Evolutionary conservation across 768 basidiomycete genomes (phyloP).

Genomic region (Tylopilus sp.): DNA sequence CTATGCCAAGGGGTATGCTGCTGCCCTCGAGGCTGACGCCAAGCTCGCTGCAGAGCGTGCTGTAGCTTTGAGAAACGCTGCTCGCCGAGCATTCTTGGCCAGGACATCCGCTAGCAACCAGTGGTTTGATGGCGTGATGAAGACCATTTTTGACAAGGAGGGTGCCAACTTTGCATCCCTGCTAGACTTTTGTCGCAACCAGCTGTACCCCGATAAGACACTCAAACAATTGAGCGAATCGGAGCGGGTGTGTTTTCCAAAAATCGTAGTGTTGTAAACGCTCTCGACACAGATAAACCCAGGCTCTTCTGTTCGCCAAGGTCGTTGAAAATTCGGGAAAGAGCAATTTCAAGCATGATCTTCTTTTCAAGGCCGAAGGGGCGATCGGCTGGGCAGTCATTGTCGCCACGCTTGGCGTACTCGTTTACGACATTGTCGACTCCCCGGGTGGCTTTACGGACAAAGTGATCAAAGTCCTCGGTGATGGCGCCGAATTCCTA

Average conservation of each 20-base stretch:
- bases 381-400: not conserved
- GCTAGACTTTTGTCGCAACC: slow-evolving; percentile 1
- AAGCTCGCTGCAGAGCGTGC: not conserved
- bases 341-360: not conserved
- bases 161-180: not conserved
- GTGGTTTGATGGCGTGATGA: not conserved
- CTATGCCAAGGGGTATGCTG: not conserved
- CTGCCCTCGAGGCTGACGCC: not conserved
- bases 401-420: not conserved
- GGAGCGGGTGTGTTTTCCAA: not conserved
- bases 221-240: not conserved
- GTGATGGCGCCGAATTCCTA: not conserved
- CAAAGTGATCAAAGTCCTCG: not conserved
- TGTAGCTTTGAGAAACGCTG: not conserved
- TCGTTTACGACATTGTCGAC: not conserved
- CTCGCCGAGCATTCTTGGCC: not conserved
- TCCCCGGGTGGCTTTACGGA: not conserved
- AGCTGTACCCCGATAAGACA: not conserved
- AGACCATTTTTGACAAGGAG: not conserved
- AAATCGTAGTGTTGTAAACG: too few relatives aligned
- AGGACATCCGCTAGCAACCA: not conserved
- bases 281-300: not conserved
- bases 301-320: not conserved
- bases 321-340: not conserved
- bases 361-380: not conserved